Evolutionary conservation across 139 green algal genomes (phyloP), one percentile per base, ranked within the genome.

Genomic region (Zygnema cylindricum): DNA sequence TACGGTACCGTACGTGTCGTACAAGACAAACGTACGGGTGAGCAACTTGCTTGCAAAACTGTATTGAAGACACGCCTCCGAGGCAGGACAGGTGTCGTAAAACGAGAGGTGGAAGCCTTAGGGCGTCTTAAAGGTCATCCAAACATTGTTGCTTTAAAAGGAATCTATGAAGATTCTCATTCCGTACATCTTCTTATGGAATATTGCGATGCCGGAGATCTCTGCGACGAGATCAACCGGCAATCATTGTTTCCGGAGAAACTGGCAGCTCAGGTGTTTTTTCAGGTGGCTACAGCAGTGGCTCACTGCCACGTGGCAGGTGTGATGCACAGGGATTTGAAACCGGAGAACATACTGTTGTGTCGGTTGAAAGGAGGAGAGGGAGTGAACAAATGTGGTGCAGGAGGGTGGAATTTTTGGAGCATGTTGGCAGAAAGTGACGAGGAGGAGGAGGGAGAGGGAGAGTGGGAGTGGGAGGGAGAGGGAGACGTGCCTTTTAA

Each of bases 181-280:
- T 22, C 36, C 43, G 55, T 88, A 63, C 79, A 88, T 43, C 36
- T 88, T 11, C 36, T 88, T 3, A 88, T 88, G 82, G 82, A 88
- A 63, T 36, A 81, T 21, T 88, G 82, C 57, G 22, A 82, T n/a
- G 82, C 69, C 11, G 82, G 82, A 22, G 82, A 88, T 21, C 35
- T 88, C 1, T 82, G 57, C 63, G 55, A 81, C 21, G 82, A 88
- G 35, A 81, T 88, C 35, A 88, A 57, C 7, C n/a, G 63, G 43
- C 36, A 38, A 30, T 41, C 36, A 49, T 49, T n/a, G 33, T 77
- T 76, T 30, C 21, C 23, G 43, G 81, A 86, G 81, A 40, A 38
- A 0, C 25, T 77, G 22, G 81, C 81, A 49, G 23, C 25, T 38
- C 55, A 30, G 1, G 33, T 86, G 43, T 86, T 86, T 49, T n/a